Base-by-base conservation (phyloP, 2,329 filamentous ascomycete species). In the Purpureocillium lavendulum region DNA sequence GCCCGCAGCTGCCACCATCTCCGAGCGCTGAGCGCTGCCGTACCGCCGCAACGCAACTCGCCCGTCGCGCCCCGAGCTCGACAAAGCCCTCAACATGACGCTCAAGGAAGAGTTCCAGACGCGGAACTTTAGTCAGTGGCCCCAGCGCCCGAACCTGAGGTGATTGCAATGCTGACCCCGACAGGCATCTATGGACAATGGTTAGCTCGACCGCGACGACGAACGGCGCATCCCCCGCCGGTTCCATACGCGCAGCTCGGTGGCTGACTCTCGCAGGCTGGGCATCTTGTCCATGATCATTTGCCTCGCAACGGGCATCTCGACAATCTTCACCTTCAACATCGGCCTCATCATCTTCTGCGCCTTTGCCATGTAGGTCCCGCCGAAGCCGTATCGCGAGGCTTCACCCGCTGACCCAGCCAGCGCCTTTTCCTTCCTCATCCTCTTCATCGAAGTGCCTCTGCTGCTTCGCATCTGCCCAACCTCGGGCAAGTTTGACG, bases 381-480 rank as follows among this genome's bases (percentile, higher is more conserved):
- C 21, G 6, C 21, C 10, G 6, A 26, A 10, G 6, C 21, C 36
- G 16, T 39, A 26, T 15, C 11, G 29, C 4, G 33, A 12, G 28
- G 14, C 7, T 12, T 24, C 3, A 6, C 15, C n/a, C 8, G 17
- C 12, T n/a, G 30, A 33, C 21, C 7, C 21, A 10, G 33, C 8
- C 50, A 90, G 86, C 33, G 69, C 74, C 44, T 87, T 74, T 36
- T 74, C 80, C 12, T 78, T 88, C 52, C 54, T 89, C 52, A 83
- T 92, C 56, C 69, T 92, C 57, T 92, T 92, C 65, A 74, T 90
- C 57, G 86, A 98, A 64, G 82, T 98, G 14, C 92, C 92, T 21
- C 82, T 97, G 43, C 84, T 98, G 42, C 82, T 98, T 45, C 86
- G 92, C 65, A 96, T 98, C 69, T 98, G 92, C 70, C 92, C 92